A percentile compares a stretch with the other conserved stretches of the same genome.
These are phyloP conservation scores for Mycena floridula DNA, from an alignment of 768 basidiomycete species.

Conservation along the genomic window DNA sequence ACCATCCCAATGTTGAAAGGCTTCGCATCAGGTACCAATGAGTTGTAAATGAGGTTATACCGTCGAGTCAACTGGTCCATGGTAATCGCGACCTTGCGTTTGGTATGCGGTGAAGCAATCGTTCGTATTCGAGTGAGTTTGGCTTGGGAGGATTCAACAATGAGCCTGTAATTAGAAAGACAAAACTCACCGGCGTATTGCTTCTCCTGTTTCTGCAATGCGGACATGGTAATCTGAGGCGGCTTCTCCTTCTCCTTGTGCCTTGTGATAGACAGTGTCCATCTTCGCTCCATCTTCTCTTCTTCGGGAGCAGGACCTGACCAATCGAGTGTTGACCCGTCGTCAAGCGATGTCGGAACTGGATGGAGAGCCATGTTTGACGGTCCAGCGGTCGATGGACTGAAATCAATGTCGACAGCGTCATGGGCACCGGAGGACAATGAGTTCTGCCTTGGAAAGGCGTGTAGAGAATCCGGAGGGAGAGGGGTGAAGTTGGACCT, in stretches of 20 bases:
- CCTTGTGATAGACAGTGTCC: conserved; percentile 54
- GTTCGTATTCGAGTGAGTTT: conserved; percentile 51
- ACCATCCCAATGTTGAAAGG: conserved; percentile 43
- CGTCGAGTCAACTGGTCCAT: conserved; percentile 60
- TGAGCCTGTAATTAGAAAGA: background rate
- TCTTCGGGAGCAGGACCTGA: conserved; percentile 49
- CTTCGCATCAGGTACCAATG: conserved; percentile 22
- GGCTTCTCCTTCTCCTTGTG: conserved; percentile 50
- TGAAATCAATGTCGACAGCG: conserved; percentile 58
- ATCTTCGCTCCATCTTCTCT: conserved; percentile 52
- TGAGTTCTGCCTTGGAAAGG: conserved; percentile 14
- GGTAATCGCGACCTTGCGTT: conserved; percentile 59
- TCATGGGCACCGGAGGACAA: conserved; percentile 9
- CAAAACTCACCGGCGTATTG: conserved; percentile 44
- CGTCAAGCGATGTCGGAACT: conserved; percentile 62
- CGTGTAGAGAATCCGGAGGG: conserved; percentile 17
- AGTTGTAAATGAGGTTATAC: conserved; percentile 48
- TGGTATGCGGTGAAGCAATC: conserved; percentile 43
- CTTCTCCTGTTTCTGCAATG: conserved; percentile 55
- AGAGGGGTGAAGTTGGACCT: conserved; percentile 18
- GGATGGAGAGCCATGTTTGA: conserved; percentile 41
- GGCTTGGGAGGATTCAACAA: conserved; percentile 28
- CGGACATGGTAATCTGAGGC: conserved; percentile 31
- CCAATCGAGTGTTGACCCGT: conserved; percentile 73
- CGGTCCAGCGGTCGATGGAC: conserved; percentile 49